Evolutionary conservation across 2,329 filamentous ascomycete genomes (phyloP), one percentile per base, ranked within the genome.

Genomic region (Pezicula neosporulosa): DNA sequence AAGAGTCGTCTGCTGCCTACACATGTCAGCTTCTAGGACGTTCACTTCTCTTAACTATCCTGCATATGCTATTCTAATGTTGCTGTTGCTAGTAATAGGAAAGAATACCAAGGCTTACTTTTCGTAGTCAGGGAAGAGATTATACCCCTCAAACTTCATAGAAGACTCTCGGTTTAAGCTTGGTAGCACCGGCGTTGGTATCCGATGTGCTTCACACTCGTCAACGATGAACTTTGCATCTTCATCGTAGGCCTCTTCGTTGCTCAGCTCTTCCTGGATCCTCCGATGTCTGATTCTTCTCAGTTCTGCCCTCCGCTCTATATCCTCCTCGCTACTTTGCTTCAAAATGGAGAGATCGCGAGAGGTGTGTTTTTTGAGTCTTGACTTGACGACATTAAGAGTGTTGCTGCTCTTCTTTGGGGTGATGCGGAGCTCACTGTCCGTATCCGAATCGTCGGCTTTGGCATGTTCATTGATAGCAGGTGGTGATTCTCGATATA

Each of bases 191-290:
- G 30, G 12, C 9, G 30, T 33, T 33, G 30, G 12, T 33, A 33
- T 33, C 9, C 6, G 30, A 33, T 42, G 52, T 3, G 28, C 50
- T 28, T 18, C 51, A 6, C 37, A 16, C 39, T 56, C 44, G 7
- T 57, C 56, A 19, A 52, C 47, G 8, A 65, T 12, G 16, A 63
- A 65, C 41, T 62, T 65, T 19, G 65, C 66, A 55, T 68, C 65
- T 19, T 68, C 64, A 16, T 72, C 69, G 44, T 70, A 68, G 9
- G 65, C 61, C 35, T 71, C 66, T 36, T 80, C 78, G 37, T 66
- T 74, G 43, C 76, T 72, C 3, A 84, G 68, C 57, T 83, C 81
- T 41, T 81, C 74, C 54, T 78, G 77, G n/a, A 83, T 83, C 54
- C 79, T 73, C 57, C 75, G 77, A 45, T 77, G 75, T 64, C 79